Percentiles rank a stretch among this genome's conserved stretches.
These are phyloP conservation scores for Anisodus tanguticus DNA, from an alignment of 257 asterid species.

Conservation along the genomic window DNA sequence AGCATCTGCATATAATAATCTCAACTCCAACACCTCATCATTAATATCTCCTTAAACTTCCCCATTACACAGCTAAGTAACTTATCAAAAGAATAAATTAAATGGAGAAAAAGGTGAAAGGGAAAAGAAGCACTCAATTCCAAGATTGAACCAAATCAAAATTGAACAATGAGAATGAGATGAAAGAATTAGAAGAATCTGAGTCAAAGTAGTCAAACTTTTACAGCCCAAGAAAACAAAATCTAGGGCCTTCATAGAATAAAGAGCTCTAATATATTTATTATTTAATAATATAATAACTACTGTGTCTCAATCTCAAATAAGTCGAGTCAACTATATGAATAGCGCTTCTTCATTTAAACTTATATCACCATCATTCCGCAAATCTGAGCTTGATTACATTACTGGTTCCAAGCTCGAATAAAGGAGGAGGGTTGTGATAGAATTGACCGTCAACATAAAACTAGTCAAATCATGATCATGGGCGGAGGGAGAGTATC, in stretches of 20 bases:
- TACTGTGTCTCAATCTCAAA: background rate
- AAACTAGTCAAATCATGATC: background rate
- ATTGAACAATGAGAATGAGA: constrained; percentile 47
- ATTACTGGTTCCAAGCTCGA: no score
- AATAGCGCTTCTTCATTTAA: background rate
- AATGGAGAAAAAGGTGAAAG: constrained; percentile 24
- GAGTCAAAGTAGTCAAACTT: constrained; percentile 60
- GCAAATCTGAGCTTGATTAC: background rate
- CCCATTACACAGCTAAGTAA: constrained; percentile 30
- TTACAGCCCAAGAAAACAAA: constrained; percentile 52
- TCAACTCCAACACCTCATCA: constrained; percentile 51
- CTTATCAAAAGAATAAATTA: constrained; percentile 19
- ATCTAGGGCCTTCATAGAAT: constrained; percentile 38
- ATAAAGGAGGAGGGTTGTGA: background rate
- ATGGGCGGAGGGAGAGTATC: constrained; percentile 5
- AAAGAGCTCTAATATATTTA: constrained; percentile 33
- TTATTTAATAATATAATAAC: background rate
- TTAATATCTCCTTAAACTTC: constrained; percentile 47
- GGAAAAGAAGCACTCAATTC: constrained; percentile 42
- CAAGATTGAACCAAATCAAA: constrained; percentile 54
- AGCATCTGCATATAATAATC: constrained; percentile 38
- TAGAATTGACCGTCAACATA: background rate
- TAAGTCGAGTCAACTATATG: background rate
- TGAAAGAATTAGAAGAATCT: constrained; percentile 38
- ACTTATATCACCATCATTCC: background rate